These are phyloP conservation scores for Rhizopogon sp. DNA, from an alignment of 768 basidiomycete genomes.

Conservation along the genomic window DNA sequence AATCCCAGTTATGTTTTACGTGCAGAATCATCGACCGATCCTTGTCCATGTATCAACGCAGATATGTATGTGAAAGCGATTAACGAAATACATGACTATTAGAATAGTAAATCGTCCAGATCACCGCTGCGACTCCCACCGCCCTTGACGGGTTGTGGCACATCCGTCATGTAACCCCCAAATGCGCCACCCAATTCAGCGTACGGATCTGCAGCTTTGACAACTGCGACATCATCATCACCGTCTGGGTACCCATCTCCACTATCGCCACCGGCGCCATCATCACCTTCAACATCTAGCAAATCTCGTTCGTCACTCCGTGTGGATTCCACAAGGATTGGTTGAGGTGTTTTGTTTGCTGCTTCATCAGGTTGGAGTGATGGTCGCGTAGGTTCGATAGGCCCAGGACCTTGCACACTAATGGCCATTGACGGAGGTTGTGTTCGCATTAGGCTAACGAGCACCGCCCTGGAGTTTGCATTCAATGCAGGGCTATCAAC, in stretches of 20 bases:
- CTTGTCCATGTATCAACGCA: background rate
- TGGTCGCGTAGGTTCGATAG: conserved; percentile 23
- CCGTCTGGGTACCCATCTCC: conserved; percentile 31
- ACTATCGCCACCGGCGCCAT: conserved; percentile 21
- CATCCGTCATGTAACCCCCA: conserved; percentile 66
- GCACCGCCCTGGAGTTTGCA: conserved; percentile 65
- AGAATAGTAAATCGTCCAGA: conserved; percentile 69
- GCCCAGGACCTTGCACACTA: conserved; percentile 54
- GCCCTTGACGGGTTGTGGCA: conserved; percentile 57
- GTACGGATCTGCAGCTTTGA: conserved; percentile 60
- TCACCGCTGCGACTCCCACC: conserved; percentile 38
- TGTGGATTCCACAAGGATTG: conserved; percentile 23
- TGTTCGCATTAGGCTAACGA: conserved; percentile 55
- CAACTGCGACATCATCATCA: conserved; percentile 33
- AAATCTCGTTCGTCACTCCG: conserved; percentile 13
- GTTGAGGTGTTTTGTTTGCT: conserved; percentile 23
- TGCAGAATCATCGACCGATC: background rate
- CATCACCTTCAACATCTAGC: conserved; percentile 14
- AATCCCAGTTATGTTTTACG: background rate
- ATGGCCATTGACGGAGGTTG: conserved; percentile 41
- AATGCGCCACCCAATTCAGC: conserved; percentile 78
- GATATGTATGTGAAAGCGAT: background rate
- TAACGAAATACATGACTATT: conserved; percentile 8
- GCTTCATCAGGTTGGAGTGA: conserved; percentile 21
- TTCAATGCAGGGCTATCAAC: conserved; percentile 89